Evolutionary conservation across 305 asterid species (phyloP), one percentile per base, ranked within the genome.

Genomic region (Fraxinus paxiana): DNA sequence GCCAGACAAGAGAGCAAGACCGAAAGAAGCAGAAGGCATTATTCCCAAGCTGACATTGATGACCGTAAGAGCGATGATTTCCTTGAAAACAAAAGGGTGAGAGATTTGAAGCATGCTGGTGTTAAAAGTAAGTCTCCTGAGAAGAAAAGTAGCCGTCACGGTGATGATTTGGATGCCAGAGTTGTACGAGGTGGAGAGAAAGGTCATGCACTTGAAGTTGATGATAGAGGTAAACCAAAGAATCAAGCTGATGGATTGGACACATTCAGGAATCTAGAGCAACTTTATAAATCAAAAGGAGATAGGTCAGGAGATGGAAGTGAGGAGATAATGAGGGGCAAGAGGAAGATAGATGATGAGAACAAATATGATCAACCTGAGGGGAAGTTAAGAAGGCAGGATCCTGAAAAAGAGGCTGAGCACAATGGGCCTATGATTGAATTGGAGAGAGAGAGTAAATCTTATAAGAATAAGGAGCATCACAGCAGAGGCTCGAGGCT

Each of bases 221-320:
- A 82, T 82, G 88, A 79, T 46, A 6, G 75, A 78, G 87, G 81
- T 56, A 85, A 80, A 51, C 82, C 76, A 15, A 85, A 80, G 77
- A 37, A 69, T 4, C 83, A 75, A 54, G 85, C 37, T 77, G 90
- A 82, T 54, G 87, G 69, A 48, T 34, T 81, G 59, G 92, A 87
- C 75, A 85, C 91, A 24, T 76, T 87, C 43, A 83, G 48, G 84
- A 89, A 90, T 85, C 79, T 90, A 79, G 98, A 92, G 86, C 87
- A 84, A 82, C 77, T 88, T 20, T 82, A 76, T 30, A 87, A 87
- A 79, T 82, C 83, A 0, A 88, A 86, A 86, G 88, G 76, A 61
- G 91, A 87, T 84, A 89, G 81, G 22, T 85, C 82, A 43, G 86
- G 80, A 70, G 85, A 83, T 72, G 87, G 43, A 80, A 79, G 61